Conservation (phyloP, 441 rosid species). For the Euphorbia schlechtendalii region DNA sequence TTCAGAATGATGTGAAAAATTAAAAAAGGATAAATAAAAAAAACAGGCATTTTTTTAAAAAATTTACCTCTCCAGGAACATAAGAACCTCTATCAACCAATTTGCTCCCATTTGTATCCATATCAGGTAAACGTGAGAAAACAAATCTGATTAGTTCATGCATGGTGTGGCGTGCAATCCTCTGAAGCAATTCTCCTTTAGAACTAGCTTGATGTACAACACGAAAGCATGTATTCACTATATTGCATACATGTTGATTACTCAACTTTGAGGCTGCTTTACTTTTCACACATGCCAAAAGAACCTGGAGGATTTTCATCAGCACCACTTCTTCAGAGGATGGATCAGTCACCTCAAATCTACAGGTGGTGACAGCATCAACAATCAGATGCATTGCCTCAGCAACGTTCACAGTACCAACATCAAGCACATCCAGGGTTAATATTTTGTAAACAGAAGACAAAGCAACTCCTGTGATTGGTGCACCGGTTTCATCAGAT, state of each 20-base stretch:
- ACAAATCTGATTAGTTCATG: conserved; percentile 84
- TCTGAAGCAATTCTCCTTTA: conserved; percentile 83
- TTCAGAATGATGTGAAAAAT: conserved; percentile 12
- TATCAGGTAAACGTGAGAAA: conserved; percentile 38
- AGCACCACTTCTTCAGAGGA: conserved; percentile 93
- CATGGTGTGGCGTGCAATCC: conserved; percentile 91
- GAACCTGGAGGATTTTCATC: conserved; percentile 95
- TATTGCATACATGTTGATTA: conserved; percentile 80
- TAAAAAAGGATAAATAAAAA: background rate
- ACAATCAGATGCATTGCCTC: conserved; percentile 59
- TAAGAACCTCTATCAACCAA: conserved; percentile 1
- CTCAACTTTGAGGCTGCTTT: conserved; percentile 66
- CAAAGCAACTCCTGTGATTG: conserved; percentile 90
- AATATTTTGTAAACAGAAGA: conserved; percentile 83
- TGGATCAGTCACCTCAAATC: conserved; percentile 72
- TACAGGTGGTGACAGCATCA: conserved; percentile 73
- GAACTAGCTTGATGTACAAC: conserved; percentile 82
- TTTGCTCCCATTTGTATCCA: background rate
- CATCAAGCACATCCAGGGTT: conserved; percentile 58
- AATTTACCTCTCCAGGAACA: conserved; percentile 2
- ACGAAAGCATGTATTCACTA: conserved; percentile 81
- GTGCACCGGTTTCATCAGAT: conserved; percentile 91
- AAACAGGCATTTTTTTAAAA: background rate
- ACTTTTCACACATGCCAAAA: conserved; percentile 87
- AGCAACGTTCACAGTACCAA: conserved; percentile 58